Evolutionary conservation across 108 stramenopile genomes (phyloP).

Genomic region (Conticribra guillardii): DNA sequence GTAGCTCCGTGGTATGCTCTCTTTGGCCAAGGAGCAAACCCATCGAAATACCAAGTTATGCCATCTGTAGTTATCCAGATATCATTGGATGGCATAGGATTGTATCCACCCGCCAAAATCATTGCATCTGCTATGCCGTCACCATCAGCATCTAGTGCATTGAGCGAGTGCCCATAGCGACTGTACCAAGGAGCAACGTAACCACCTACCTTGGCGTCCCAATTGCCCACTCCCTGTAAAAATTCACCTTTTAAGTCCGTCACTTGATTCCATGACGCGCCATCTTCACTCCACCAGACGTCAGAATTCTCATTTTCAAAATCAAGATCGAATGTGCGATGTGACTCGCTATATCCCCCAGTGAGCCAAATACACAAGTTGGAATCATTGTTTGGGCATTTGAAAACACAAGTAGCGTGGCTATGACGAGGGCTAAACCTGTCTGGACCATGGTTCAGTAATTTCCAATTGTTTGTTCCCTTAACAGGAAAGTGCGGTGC

Average conservation of each 20-base stretch:
- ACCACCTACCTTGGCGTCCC: slow-evolving; percentile 49
- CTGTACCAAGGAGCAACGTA: slow-evolving; percentile 73
- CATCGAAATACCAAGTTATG: slow-evolving; percentile 63
- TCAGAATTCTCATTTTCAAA: slow-evolving; percentile 45
- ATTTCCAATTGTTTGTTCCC: slow-evolving; percentile 46
- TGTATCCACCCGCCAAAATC: slow-evolving; percentile 70
- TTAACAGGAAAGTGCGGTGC: slow-evolving; percentile 16
- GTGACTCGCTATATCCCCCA: slow-evolving; percentile 43
- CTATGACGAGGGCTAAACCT: slow-evolving; percentile 52
- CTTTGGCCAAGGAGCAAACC: slow-evolving; percentile 71
- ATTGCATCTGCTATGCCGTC: slow-evolving; percentile 67
- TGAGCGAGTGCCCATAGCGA: slow-evolving; percentile 74
- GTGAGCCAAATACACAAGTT: slow-evolving; percentile 46
- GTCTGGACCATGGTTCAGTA: slow-evolving; percentile 10
- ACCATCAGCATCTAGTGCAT: slow-evolving; percentile 57
- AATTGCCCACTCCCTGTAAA: slow-evolving; percentile 46
- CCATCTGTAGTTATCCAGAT: slow-evolving; percentile 77
- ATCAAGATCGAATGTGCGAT: slow-evolving; percentile 45
- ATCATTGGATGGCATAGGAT: slow-evolving; percentile 73
- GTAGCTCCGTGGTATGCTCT: slow-evolving; percentile 72
- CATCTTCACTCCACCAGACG: slow-evolving; percentile 47
- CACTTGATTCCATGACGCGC: slow-evolving; percentile 51
- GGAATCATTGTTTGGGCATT: slow-evolving; percentile 27
- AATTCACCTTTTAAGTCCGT: slow-evolving; percentile 42
- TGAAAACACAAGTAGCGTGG: slow-evolving; percentile 53